A percentile compares a stretch with the other conserved stretches of the same genome.
Conservation (phyloP, 1,139 yeast genomes). For the Pichia sp. region DNA sequence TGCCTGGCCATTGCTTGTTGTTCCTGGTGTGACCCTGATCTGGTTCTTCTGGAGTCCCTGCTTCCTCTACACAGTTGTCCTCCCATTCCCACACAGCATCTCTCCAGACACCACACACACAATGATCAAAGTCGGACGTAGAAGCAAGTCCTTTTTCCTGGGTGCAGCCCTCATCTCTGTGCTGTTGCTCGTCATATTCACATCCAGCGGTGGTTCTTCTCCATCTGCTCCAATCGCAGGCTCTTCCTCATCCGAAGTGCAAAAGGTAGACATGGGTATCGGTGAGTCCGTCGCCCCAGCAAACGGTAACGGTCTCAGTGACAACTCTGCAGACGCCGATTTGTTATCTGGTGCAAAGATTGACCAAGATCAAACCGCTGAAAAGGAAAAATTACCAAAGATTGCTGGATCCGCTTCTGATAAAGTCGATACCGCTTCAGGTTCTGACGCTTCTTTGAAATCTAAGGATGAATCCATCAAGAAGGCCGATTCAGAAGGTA, state of each 20-base stretch:
- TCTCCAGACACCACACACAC: neutral
- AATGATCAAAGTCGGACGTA: slow-evolving; percentile 17
- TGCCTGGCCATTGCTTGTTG: too few species aligned
- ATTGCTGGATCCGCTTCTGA: slow-evolving; percentile 5
- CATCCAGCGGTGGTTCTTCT: slow-evolving; percentile 5
- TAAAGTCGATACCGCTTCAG: slow-evolving; percentile 15
- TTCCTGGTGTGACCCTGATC: too few species aligned
- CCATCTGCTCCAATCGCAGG: slow-evolving; percentile 2
- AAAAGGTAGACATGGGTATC: slow-evolving; percentile 18
- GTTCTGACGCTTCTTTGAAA: slow-evolving; percentile 21
- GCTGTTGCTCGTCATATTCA: slow-evolving; percentile 6
- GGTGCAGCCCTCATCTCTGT: slow-evolving; percentile 13
- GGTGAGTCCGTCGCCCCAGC: slow-evolving; percentile 13
- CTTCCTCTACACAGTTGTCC: too few species aligned
- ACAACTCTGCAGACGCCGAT: neutral
- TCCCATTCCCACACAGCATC: too few species aligned
- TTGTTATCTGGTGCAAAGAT: slow-evolving; percentile 21
- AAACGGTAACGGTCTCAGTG: slow-evolving; percentile 11
- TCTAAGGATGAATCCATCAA: slow-evolving; percentile 16
- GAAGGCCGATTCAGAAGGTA: slow-evolving; percentile 7
- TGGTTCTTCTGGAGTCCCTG: too few species aligned
- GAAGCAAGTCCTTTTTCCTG: slow-evolving; percentile 13
- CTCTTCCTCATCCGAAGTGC: slow-evolving; percentile 1
- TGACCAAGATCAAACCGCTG: slow-evolving; percentile 18
- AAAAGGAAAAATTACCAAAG: slow-evolving; percentile 5